These are phyloP conservation scores for Cryptomeria japonica DNA, from an alignment of 75 land plant species.

Conservation along the genomic window DNA sequence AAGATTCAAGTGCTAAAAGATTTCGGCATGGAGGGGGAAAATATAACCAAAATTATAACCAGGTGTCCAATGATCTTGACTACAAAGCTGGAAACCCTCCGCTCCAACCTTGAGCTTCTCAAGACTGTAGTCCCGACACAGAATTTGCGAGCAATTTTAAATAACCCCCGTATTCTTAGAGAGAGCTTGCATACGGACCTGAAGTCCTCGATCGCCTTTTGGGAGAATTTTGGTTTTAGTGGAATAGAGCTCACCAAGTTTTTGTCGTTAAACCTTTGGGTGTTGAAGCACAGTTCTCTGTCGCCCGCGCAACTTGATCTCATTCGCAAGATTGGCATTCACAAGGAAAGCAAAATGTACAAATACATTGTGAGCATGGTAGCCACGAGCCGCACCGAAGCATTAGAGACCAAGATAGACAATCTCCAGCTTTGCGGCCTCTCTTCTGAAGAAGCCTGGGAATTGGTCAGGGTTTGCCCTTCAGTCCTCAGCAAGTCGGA, in stretches of 20 bases:
- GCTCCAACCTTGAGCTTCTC: too few species aligned
- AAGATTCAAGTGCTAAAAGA: not conserved
- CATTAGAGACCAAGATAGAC: not conserved
- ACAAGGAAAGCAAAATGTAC: conserved; percentile 2
- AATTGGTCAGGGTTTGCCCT: too few species aligned
- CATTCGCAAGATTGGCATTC: not conserved
- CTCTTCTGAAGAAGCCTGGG: too few species aligned
- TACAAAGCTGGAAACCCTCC: not conserved
- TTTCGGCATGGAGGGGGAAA: not conserved
- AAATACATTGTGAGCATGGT: conserved; percentile 29
- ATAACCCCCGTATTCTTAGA: too few species aligned
- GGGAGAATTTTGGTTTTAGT: not conserved
- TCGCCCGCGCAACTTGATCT: not conserved
- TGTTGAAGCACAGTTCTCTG: not conserved
- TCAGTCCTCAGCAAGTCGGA: too few species aligned
- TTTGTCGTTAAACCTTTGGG: not conserved
- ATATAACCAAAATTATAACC: not conserved
- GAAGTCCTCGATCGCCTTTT: not conserved
- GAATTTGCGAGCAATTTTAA: not conserved
- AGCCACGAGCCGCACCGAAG: conserved; percentile 23
- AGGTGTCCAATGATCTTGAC: not conserved
- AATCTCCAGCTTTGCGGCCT: too few species aligned
- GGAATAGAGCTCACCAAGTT: not conserved
- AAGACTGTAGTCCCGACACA: too few species aligned
- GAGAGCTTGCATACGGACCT: not conserved